These are phyloP conservation scores for Penicillium italicum DNA, from an alignment of 2,329 filamentous ascomycete genomes.

Conservation along the genomic window DNA sequence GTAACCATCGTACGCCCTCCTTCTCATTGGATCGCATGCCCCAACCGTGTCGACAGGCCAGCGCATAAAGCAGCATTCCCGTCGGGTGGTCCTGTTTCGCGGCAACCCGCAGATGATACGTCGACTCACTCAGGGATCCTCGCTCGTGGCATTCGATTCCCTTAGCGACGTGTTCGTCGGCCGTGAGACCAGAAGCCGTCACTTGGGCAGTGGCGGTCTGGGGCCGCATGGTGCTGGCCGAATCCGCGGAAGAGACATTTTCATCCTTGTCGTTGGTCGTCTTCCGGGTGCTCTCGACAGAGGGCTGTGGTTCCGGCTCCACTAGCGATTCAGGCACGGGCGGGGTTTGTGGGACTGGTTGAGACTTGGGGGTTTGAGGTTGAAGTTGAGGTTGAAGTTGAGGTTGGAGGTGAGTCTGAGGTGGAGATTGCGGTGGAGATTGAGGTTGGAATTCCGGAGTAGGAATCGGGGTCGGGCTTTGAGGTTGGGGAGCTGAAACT, in stretches of 20 bases:
- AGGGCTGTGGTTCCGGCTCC: conserved; percentile 8
- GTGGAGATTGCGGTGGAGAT: background rate
- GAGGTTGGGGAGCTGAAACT: conserved; percentile 5
- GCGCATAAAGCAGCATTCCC: conserved; percentile 91
- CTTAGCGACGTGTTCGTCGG: conserved; percentile 85
- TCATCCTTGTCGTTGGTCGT: conserved; percentile 33
- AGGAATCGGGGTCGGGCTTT: background rate
- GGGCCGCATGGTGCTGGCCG: conserved; percentile 61
- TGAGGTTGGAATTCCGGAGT: background rate
- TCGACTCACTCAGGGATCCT: conserved; percentile 85
- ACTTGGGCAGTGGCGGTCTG: conserved; percentile 32
- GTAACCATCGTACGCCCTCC: conserved; percentile 88
- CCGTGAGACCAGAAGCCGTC: conserved; percentile 31
- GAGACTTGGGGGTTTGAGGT: conserved; percentile 8
- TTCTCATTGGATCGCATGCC: conserved; percentile 89
- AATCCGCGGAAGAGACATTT: conserved; percentile 55
- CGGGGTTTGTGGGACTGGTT: conserved; percentile 1
- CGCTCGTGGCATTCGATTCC: conserved; percentile 87
- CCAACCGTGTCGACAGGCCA: conserved; percentile 95
- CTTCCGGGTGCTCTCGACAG: conserved; percentile 12
- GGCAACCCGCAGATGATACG: conserved; percentile 88
- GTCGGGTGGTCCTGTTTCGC: conserved; percentile 82
- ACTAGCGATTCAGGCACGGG: conserved; percentile 8
- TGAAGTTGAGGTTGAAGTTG: background rate
- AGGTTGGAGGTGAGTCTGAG: background rate